Evolutionary conservation across 2,329 filamentous ascomycete species (phyloP), one percentile per base, ranked within the genome.

Genomic region (Aureobasidium subglaciale): DNA sequence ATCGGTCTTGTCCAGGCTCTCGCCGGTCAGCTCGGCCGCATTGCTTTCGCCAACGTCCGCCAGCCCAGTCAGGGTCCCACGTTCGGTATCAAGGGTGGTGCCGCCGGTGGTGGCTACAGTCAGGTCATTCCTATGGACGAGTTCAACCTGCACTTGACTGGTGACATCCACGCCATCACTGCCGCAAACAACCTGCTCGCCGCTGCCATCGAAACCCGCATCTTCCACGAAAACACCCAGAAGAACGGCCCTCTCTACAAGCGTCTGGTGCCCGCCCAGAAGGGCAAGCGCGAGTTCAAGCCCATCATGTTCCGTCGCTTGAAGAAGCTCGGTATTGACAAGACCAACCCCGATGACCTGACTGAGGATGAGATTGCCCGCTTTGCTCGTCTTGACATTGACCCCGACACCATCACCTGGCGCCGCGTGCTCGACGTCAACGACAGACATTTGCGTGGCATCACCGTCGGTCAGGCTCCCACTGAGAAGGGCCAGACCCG

Each of bases 91-190:
- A 99, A 99, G 79, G 93, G 93, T 60, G 93, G 93, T 66, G 93
- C 93, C 58, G 93, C 93, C 56, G 93, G 93, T 66, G 93, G 93
- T 71, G 93, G 93, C 35, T 99, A 97, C 82, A 96, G 90, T 71
- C 93, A 99, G 72, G 93, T 99, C 67, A 97, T 99, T 65, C 93
- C 93, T 58, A 99, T 99, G 93, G 93, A 99, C 65, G 93, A 99
- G 72, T 99, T 99, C 78, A 99, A 99, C 74, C 78, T 99, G 68
- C 93, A 99, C 71, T 76, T 99, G 66, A 99, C 93, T 55, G 93
- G 93, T 65, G 93, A 99, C 70, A 97, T 99, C 56, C 93, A 99
- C 71, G 93, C 93, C 62, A 93, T 99, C 67, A 90, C 90, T 53
- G 92, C 92, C 25, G 93, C 93, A 34, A 99, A 97, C 80, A 99